These are phyloP conservation scores for Parastagonospora nodorum DNA, from an alignment of 2,329 filamentous ascomycete species.

Conservation along the genomic window DNA sequence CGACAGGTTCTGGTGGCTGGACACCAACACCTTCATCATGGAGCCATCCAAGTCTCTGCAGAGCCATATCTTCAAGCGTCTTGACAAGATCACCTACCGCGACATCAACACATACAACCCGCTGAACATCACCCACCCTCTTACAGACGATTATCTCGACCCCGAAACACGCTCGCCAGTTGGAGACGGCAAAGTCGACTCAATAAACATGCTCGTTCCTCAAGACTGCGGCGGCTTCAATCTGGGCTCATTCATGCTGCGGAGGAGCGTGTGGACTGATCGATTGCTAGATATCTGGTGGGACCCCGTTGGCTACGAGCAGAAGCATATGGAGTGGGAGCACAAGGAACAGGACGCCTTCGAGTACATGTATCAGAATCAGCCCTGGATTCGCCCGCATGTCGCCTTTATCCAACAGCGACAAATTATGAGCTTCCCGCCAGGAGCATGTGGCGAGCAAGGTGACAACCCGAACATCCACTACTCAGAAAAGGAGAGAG, in stretches of 20 bases:
- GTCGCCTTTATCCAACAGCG: slow-evolving; percentile 89
- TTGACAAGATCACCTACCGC: slow-evolving; percentile 78
- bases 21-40: slow-evolving; percentile 98
- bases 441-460: slow-evolving; percentile 82
- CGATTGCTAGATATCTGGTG: slow-evolving; percentile 95
- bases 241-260: slow-evolving; percentile 91
- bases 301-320: slow-evolving; percentile 97
- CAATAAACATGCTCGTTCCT: slow-evolving; percentile 84
- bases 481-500: slow-evolving; percentile 81
- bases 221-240: slow-evolving; percentile 98
- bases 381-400: slow-evolving; percentile 90
- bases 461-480: slow-evolving; percentile 78
- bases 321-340: slow-evolving; percentile 98
- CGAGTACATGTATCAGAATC: slow-evolving; percentile 86
- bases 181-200: slow-evolving; percentile 77
- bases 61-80: slow-evolving; percentile 82
- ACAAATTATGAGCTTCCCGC: slow-evolving; percentile 92
- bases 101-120: slow-evolving; percentile 98
- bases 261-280: slow-evolving; percentile 86
- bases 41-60: slow-evolving; percentile 90
- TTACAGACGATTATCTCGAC: slow-evolving; percentile 76
- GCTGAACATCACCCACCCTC: slow-evolving; percentile 87
- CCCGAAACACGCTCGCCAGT: slow-evolving; percentile 70
- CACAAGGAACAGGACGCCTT: slow-evolving; percentile 98
- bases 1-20: slow-evolving; percentile 99